phyloP scores from a whole-genome alignment of 129 eudicot genomes.

The Ambrosia trifida region DNA sequence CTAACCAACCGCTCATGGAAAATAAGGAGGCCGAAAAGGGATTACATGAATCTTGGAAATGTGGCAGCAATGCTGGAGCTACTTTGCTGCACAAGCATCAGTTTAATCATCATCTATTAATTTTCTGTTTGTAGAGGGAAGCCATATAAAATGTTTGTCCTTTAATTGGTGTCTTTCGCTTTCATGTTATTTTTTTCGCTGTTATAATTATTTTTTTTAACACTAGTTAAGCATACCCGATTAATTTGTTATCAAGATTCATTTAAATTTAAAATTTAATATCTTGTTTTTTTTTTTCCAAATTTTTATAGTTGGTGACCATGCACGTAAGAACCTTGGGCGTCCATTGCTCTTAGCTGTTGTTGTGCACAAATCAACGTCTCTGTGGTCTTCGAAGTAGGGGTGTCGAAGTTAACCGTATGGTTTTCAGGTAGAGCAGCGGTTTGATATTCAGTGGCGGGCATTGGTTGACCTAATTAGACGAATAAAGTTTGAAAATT shows the following conservation, averaged over 20 bases:
- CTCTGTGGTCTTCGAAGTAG: too few relatives aligned
- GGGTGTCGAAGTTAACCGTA: too few relatives aligned
- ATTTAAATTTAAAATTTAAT: background rate
- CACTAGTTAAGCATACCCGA: slow-evolving; percentile 11
- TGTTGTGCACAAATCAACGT: too few relatives aligned
- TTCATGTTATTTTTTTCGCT: slow-evolving; percentile 19
- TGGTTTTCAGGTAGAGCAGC: too few relatives aligned
- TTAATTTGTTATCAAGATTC: slow-evolving; percentile 30
- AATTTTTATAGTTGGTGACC: too few relatives aligned
- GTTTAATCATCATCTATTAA: slow-evolving; percentile 11
- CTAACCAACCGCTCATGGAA: slow-evolving; percentile 30
- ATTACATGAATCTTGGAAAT: slow-evolving; percentile 8
- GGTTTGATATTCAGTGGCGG: too few relatives aligned
- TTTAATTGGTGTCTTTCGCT: slow-evolving; percentile 32
- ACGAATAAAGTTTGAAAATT: too few relatives aligned
- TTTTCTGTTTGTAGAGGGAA: slow-evolving; percentile 33
- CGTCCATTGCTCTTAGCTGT: background rate
- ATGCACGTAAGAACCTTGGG: background rate
- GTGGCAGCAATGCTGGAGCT: slow-evolving; percentile 22
- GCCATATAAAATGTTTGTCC: slow-evolving; percentile 18
- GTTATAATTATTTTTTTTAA: slow-evolving; percentile 29
- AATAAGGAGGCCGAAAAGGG: slow-evolving; percentile 20
- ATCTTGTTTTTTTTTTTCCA: background rate
- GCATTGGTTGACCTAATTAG: too few relatives aligned
- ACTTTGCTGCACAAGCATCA: slow-evolving; percentile 28